Percentiles rank a stretch among this genome's conserved stretches.
These are phyloP conservation scores for Vaccinium macrocarpon DNA, from an alignment of 148 eudicot species.

Conservation along the genomic window DNA sequence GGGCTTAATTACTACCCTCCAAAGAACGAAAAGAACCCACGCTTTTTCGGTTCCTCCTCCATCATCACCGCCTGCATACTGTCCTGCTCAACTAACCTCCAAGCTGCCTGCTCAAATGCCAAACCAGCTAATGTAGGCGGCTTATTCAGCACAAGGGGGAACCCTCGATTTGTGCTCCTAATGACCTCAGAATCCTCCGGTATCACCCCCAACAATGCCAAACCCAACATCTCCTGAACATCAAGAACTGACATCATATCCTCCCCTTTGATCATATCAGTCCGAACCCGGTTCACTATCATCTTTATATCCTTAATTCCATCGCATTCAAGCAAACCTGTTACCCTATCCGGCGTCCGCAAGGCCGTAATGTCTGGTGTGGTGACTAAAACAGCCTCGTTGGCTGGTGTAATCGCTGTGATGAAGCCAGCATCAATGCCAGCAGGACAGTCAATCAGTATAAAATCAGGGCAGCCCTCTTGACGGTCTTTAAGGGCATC, in stretches of 20 bases:
- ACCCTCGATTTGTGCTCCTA: constrained; percentile 91
- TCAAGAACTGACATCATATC: constrained; percentile 99
- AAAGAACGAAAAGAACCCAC: constrained; percentile 86
- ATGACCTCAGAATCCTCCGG: constrained; percentile 97
- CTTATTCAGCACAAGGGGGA: constrained; percentile 82
- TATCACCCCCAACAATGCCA: constrained; percentile 83
- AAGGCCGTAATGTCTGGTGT: constrained; percentile 89
- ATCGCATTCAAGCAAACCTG: constrained; percentile 91
- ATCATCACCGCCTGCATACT: constrained; percentile 98
- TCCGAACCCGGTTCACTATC: constrained; percentile 91
- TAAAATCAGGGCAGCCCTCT: constrained; percentile 77
- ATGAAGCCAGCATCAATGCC: constrained; percentile 98
- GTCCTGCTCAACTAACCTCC: constrained; percentile 95
- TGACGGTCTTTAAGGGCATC: constrained; percentile 75
- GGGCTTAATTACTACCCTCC: constrained; percentile 45
- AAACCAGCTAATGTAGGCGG: constrained; percentile 94
- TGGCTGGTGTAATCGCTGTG: constrained; percentile 91
- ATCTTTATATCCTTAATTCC: constrained; percentile 95
- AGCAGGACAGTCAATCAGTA: constrained; percentile 89
- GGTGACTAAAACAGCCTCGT: constrained; percentile 88
- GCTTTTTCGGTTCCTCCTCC: constrained; percentile 95
- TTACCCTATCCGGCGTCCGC: constrained; percentile 96
- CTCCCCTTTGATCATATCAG: constrained; percentile 91
- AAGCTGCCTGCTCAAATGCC: constrained; percentile 98
- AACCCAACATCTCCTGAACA: constrained; percentile 94